Conservation (phyloP, 352 stramenopile genomes). For the Pythium volutum region DNA sequence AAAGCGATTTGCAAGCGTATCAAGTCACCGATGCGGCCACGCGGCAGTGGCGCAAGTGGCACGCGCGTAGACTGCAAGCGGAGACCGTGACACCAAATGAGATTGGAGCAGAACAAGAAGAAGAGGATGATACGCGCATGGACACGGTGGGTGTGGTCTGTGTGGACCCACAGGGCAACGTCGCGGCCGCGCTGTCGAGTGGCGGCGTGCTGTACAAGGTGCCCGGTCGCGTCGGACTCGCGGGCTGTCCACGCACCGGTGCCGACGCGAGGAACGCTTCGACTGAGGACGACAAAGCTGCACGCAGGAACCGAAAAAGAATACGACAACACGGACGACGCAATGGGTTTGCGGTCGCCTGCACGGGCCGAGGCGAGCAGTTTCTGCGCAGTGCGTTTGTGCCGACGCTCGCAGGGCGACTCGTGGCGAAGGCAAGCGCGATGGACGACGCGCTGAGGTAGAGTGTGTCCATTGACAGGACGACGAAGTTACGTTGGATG, state of each 20-base stretch:
- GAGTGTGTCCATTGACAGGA: no score
- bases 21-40: constrained; percentile 35
- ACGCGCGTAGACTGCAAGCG: constrained; percentile 9
- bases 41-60: constrained; percentile 50
- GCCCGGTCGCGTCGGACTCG: constrained; percentile 58
- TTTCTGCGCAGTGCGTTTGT: constrained; percentile 54
- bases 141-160: constrained; percentile 69
- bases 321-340: background rate
- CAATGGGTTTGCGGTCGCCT: constrained; percentile 51
- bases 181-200: constrained; percentile 61
- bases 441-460: constrained; percentile 9
- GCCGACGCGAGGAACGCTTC: constrained; percentile 42
- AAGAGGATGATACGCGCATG: constrained; percentile 22
- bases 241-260: constrained; percentile 61
- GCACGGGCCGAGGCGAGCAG: constrained; percentile 64
- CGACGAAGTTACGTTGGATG: no score
- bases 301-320: background rate
- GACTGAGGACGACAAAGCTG: background rate
- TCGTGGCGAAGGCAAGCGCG: constrained; percentile 29
- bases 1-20: constrained; percentile 27
- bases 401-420: constrained; percentile 25
- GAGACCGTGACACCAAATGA: background rate
- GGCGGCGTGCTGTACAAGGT: constrained; percentile 66
- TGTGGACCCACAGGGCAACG: constrained; percentile 47
- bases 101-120: no score